Base-by-base conservation (phyloP, 495 filamentous ascomycete genomes). In the Annulohypoxylon stygium region DNA sequence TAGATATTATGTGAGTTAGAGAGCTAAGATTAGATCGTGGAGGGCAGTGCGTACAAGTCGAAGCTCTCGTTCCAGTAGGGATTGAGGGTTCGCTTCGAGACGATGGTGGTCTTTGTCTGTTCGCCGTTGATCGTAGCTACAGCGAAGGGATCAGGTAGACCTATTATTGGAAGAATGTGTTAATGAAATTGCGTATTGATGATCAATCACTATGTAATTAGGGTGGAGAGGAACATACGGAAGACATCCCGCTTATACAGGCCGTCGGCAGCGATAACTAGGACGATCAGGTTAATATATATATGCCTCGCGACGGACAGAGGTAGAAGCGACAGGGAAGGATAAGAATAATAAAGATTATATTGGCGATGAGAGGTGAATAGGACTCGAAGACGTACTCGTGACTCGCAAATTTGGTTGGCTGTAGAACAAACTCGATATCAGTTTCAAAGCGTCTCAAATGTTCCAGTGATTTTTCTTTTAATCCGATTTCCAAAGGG, bases 41-140 rank as follows among this genome's bases (percentile, higher is more conserved):
- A 74, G 55, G 14, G 54, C 9, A 25, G n/a, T 59, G 68, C 89
- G 72, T 90, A 98, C 97, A 98, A 88, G 80, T 99, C 96, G 82
- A 99, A 99, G 75, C 88, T 93, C 83, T 99, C 97, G 81, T 99
- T 99, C 96, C 96, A 99, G 78, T 99, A 99, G 23, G 96, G 96
- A 79, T 97, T 98, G 83, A 99, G 83, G 2, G 96, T 98, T 82
- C 95, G 93, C 84, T 97, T 97, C 80, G 97, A 97, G 51, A 98
- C 97, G 14, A 90, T 90, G 5, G 96, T 98, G 23, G 97, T 98
- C 77, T 92, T 92, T 58, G 96, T 99, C 81, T 99, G 96, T 82
- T 99, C 96, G 69, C 96, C 97, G 78, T 92, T 92, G 75, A 98
- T 90, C 34, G 96, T 99, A 71, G 95, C 95, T 65, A 99, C 96